Conservation (phyloP, 768 basidiomycete genomes). For the Boletus reticulatus region DNA sequence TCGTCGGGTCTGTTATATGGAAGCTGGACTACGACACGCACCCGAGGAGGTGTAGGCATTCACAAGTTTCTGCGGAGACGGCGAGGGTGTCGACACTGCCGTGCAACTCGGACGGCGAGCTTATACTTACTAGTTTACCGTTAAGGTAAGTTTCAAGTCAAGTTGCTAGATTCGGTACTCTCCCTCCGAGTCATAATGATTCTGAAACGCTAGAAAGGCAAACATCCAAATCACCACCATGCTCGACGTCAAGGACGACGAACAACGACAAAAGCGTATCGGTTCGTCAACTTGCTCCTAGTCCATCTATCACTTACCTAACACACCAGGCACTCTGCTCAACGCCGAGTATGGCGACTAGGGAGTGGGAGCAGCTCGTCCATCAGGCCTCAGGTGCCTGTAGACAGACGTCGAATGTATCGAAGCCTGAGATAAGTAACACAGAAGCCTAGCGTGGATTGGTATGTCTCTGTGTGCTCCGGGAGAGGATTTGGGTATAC, state of each 20-base stretch:
- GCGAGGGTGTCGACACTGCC: neutral
- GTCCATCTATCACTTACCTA: neutral
- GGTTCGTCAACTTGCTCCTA: slow-evolving; percentile 25
- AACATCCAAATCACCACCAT: slow-evolving; percentile 1
- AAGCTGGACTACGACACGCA: slow-evolving; percentile 76
- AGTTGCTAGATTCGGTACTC: slow-evolving; percentile 10
- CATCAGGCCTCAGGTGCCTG: no score
- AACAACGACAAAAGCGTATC: slow-evolving; percentile 41
- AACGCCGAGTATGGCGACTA: no score
- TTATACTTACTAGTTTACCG: neutral
- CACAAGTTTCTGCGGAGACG: neutral
- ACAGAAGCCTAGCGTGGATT: slow-evolving; percentile 70
- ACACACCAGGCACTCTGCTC: slow-evolving; percentile 38
- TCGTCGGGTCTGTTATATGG: slow-evolving; percentile 78
- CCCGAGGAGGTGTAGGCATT: slow-evolving; percentile 32
- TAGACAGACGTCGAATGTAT: slow-evolving; percentile 87
- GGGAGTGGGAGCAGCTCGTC: no score
- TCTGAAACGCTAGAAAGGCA: no score
- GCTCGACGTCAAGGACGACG: slow-evolving; percentile 50
- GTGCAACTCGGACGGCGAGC: neutral
- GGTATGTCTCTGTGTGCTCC: slow-evolving; percentile 69
- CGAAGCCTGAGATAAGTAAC: slow-evolving; percentile 55
- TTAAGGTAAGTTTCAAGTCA: neutral
- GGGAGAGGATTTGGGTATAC: slow-evolving; percentile 87
- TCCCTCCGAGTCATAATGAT: neutral